These are phyloP conservation scores for Fraxinus sp. DNA, from an alignment of 305 asterid species.

Conservation along the genomic window DNA sequence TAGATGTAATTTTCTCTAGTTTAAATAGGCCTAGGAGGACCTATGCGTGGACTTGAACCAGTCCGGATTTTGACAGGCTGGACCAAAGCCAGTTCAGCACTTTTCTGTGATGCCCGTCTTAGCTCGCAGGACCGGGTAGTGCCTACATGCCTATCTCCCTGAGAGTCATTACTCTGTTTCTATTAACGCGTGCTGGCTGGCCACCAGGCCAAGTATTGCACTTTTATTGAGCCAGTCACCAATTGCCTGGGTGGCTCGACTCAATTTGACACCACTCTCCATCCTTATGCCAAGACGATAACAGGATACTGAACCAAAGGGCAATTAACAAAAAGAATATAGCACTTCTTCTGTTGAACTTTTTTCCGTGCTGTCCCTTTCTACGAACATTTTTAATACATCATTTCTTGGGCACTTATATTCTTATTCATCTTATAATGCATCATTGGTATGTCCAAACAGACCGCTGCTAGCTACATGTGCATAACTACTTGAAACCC, in stretches of 20 bases:
- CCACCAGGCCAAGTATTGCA: background rate
- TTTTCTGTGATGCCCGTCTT: background rate
- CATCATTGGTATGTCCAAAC: background rate
- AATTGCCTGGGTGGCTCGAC: background rate
- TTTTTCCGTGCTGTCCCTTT: background rate
- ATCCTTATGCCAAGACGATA: background rate
- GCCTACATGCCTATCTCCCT: background rate
- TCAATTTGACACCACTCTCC: background rate
- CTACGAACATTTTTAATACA: constrained; percentile 11
- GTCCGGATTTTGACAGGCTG: background rate
- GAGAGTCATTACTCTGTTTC: background rate
- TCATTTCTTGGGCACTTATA: constrained; percentile 22
- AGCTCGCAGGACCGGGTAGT: background rate
- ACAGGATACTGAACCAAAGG: background rate
- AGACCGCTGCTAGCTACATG: background rate
- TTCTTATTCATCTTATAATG: background rate
- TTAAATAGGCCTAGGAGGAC: background rate
- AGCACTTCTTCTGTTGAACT: background rate
- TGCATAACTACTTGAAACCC: background rate
- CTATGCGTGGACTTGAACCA: background rate
- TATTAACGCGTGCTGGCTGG: background rate
- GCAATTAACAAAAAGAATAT: background rate
- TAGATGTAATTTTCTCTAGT: background rate
- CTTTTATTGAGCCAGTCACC: background rate
- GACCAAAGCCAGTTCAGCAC: background rate